A percentile compares a stretch with the other conserved stretches of the same genome.
Conservation (phyloP, 176 grass and related monocot species). For the Musa troglodytarum region DNA sequence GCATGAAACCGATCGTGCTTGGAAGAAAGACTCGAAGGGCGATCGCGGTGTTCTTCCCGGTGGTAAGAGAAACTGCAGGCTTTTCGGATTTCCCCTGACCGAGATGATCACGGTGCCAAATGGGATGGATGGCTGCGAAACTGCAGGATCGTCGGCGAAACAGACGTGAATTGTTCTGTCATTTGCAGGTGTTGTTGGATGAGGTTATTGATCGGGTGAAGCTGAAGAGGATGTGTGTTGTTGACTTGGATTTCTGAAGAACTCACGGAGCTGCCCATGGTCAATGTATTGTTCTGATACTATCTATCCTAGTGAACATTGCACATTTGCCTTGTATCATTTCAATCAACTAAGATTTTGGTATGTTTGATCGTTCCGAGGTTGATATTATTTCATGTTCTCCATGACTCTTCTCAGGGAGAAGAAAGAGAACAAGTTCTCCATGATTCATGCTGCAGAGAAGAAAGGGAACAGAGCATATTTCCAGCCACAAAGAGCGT, state of each 20-base stretch:
- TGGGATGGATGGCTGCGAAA: slow-evolving; percentile 13
- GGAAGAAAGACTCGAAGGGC: neutral
- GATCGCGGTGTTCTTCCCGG: neutral
- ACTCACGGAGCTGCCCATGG: neutral
- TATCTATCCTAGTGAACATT: no score
- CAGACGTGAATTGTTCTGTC: neutral
- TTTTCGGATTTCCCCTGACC: slow-evolving; percentile 58
- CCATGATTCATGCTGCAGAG: no score
- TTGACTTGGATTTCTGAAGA: neutral
- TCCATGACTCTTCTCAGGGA: no score
- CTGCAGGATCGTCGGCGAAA: neutral
- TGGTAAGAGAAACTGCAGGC: slow-evolving; percentile 36
- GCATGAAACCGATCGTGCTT: neutral
- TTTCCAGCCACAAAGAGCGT: no score
- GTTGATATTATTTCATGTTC: no score
- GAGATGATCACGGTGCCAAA: slow-evolving; percentile 27
- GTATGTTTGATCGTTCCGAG: no score
- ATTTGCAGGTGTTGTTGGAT: neutral
- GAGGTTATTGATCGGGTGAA: neutral
- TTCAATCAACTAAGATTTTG: no score
- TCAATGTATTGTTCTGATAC: no score
- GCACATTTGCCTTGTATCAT: no score
- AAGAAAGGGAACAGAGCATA: no score
- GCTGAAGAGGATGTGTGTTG: neutral
- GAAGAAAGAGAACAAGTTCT: no score